These are phyloP conservation scores for Oryza coarctata DNA, from an alignment of 176 grass and related monocot species.

Conservation along the genomic window DNA sequence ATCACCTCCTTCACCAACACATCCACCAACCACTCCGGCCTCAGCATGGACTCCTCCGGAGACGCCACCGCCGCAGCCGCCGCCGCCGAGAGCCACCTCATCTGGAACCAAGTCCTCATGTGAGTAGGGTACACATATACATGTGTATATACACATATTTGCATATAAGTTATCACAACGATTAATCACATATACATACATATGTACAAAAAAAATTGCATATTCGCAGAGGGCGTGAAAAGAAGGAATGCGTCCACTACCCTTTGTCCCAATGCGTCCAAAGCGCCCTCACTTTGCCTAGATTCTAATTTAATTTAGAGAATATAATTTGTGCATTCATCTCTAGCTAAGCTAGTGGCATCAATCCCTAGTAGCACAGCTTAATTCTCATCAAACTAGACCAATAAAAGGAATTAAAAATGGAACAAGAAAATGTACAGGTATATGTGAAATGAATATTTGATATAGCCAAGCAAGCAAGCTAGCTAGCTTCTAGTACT, in stretches of 20 bases:
- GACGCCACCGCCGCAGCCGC: conserved; percentile 23
- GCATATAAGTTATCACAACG: background rate
- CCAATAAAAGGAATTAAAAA: background rate
- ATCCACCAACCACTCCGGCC: conserved; percentile 51
- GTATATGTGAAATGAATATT: conserved; percentile 6
- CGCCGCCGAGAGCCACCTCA: conserved; percentile 66
- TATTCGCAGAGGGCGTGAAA: conserved; percentile 42
- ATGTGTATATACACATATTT: background rate
- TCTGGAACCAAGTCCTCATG: conserved; percentile 84
- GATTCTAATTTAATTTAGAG: conserved; percentile 46
- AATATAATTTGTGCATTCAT: conserved; percentile 34
- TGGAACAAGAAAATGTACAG: conserved; percentile 40
- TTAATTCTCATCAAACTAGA: conserved; percentile 11
- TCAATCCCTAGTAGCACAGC: conserved; percentile 10
- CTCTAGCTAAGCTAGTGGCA: conserved; percentile 17
- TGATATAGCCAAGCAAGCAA: background rate
- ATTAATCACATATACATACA: background rate
- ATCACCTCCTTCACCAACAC: conserved; percentile 57
- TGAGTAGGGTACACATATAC: conserved; percentile 39
- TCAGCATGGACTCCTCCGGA: conserved; percentile 69
- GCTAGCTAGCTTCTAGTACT: background rate
- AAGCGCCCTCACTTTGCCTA: conserved; percentile 41
- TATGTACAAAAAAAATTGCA: conserved; percentile 28
- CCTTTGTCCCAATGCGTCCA: conserved; percentile 48
- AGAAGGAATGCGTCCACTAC: conserved; percentile 51